Conservation (phyloP, 108 stramenopile genomes). For the Nitzschia palea region DNA sequence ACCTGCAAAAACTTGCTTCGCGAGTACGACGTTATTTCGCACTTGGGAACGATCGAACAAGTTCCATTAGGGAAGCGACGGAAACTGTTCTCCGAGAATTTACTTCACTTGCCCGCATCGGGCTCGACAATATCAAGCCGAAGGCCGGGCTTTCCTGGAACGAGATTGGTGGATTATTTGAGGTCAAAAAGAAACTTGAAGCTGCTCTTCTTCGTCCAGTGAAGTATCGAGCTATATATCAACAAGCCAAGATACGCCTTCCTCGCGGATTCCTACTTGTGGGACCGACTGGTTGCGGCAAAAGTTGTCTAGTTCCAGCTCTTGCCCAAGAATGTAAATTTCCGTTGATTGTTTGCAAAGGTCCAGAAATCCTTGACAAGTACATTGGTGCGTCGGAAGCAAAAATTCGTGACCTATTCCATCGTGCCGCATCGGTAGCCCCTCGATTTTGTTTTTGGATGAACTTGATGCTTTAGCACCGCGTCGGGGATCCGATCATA, state of each 20-base stretch:
- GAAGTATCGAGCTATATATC: constrained; percentile 65
- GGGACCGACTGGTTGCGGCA: constrained; percentile 81
- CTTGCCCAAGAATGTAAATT: constrained; percentile 84
- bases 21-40: constrained; percentile 12
- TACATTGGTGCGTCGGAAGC: constrained; percentile 97
- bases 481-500: constrained; percentile 91
- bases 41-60: neutral
- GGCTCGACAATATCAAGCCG: neutral
- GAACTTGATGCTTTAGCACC: constrained; percentile 96
- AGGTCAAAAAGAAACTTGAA: constrained; percentile 62
- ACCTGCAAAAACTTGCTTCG: constrained; percentile 53
- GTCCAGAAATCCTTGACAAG: constrained; percentile 96
- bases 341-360: constrained; percentile 87
- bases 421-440: constrained; percentile 81
- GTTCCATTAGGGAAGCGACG: constrained; percentile 3
- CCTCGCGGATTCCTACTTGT: constrained; percentile 80
- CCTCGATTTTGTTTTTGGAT: constrained; percentile 94
- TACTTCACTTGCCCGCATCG: constrained; percentile 30
- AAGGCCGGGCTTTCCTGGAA: constrained; percentile 41
- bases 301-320: constrained; percentile 83
- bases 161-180: constrained; percentile 73
- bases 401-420: constrained; percentile 92
- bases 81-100: constrained; percentile 15
- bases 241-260: constrained; percentile 58
- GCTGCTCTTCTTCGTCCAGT: constrained; percentile 66